Conservation (phyloP, 805 yeast genomes). For the Nakazawaea wickerhamii region DNA sequence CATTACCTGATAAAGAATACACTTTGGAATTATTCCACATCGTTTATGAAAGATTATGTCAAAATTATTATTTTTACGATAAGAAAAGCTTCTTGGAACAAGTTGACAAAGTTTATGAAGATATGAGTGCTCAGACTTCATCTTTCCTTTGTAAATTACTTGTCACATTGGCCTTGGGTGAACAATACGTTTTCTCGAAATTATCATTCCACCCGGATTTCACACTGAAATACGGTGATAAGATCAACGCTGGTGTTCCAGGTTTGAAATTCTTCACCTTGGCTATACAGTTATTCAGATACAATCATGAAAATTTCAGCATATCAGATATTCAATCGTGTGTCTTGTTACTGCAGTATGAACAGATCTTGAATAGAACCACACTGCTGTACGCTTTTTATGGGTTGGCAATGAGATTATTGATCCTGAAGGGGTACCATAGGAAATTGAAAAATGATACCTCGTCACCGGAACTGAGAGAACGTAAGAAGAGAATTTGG, state of each 20-base stretch:
- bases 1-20: conserved; percentile 19
- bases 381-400: conserved; percentile 29
- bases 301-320: conserved; percentile 27
- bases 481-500: conserved; percentile 32
- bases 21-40: conserved; percentile 16
- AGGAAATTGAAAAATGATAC: conserved; percentile 16
- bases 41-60: conserved; percentile 17
- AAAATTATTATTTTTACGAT: conserved; percentile 22
- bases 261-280: conserved; percentile 26
- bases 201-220: conserved; percentile 12
- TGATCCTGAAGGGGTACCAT: conserved; percentile 28
- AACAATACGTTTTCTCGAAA: conserved; percentile 16
- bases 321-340: conserved; percentile 28
- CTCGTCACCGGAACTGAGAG: conserved; percentile 14
- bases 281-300: conserved; percentile 22
- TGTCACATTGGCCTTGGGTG: conserved; percentile 17
- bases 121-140: conserved; percentile 19
- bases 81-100: conserved; percentile 17
- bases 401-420: conserved; percentile 29
- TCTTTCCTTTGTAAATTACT: conserved; percentile 18
- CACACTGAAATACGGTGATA: conserved; percentile 1
- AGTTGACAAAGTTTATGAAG: conserved; percentile 18
- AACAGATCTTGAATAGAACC: conserved; percentile 31
- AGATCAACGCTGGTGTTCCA: conserved; percentile 15
- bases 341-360: conserved; percentile 28